Conservation (phyloP, 2,329 filamentous ascomycete species). For the Penicillium sp. region DNA sequence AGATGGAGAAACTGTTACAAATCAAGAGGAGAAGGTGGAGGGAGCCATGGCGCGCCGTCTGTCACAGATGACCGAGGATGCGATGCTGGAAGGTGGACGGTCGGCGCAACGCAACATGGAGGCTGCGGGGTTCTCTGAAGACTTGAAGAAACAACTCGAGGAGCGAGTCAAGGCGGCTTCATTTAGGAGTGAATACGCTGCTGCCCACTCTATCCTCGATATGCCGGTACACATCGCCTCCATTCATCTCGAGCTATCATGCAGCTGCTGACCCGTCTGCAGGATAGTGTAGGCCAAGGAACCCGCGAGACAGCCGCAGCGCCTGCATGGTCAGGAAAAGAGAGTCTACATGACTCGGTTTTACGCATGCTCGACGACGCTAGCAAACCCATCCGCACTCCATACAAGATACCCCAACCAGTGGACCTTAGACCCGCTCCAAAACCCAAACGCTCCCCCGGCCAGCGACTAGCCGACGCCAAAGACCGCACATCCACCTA, state of each 20-base stretch:
- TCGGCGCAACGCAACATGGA: constrained; percentile 55
- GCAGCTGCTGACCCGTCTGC: constrained; percentile 1
- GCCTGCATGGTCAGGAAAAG: constrained; percentile 72
- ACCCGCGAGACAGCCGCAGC: constrained; percentile 64
- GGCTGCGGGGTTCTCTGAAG: constrained; percentile 60
- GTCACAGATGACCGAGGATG: constrained; percentile 58
- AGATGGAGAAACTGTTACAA: constrained; percentile 9
- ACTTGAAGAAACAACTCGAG: constrained; percentile 55
- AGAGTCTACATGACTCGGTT: constrained; percentile 68
- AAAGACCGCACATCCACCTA: constrained; percentile 57
- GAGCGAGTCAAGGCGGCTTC: constrained; percentile 55
- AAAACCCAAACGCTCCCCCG: constrained; percentile 43
- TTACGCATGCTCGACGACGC: constrained; percentile 71
- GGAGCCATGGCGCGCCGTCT: constrained; percentile 58
- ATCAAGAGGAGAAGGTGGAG: constrained; percentile 34
- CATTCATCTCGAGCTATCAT: background rate
- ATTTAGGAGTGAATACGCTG: constrained; percentile 52
- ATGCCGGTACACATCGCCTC: constrained; percentile 44
- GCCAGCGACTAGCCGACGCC: constrained; percentile 53
- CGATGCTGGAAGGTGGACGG: constrained; percentile 52
- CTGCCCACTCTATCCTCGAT: constrained; percentile 51
- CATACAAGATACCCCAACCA: constrained; percentile 41
- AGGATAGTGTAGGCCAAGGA: constrained; percentile 61
- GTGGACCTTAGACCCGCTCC: constrained; percentile 45
- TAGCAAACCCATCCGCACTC: constrained; percentile 52